phyloP scores from a whole-genome alignment of 495 filamentous ascomycete species.

The Talaromyces proteolyticus region DNA sequence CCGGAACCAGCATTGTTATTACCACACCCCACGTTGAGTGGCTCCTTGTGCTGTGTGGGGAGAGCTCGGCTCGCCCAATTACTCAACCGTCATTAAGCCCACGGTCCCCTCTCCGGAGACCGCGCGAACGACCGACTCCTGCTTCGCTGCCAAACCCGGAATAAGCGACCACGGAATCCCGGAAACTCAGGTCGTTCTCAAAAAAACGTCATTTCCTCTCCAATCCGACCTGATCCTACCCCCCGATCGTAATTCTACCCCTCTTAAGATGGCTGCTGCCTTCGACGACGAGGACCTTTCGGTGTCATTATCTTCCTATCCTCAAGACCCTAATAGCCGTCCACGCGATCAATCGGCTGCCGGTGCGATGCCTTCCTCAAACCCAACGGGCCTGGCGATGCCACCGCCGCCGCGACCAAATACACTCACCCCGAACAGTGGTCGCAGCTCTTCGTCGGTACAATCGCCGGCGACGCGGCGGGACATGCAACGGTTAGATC shows the following conservation, averaged over 20 bases:
- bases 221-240: neutral
- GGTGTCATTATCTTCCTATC: slow-evolving; percentile 70
- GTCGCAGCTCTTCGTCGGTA: slow-evolving; percentile 15
- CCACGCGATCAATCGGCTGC: slow-evolving; percentile 24
- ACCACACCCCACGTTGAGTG: neutral
- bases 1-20: neutral
- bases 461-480: slow-evolving; percentile 40
- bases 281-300: slow-evolving; percentile 88
- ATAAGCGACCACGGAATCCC: slow-evolving; percentile 4
- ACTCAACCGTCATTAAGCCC: neutral
- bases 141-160: neutral
- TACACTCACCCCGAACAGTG: slow-evolving; percentile 13
- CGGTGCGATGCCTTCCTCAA: slow-evolving; percentile 15
- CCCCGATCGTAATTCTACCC: neutral
- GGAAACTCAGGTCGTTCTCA: neutral
- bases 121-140: neutral
- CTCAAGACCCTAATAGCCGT: slow-evolving; percentile 43
- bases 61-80: neutral
- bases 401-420: slow-evolving; percentile 37
- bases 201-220: neutral
- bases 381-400: slow-evolving; percentile 41
- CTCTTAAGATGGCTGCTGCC: slow-evolving; percentile 39
- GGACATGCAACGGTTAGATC: slow-evolving; percentile 75
- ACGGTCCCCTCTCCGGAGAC: neutral
- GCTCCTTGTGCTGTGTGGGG: neutral